Conservation (phyloP, 441 rosid genomes). For the Adansonia grandidieri region DNA sequence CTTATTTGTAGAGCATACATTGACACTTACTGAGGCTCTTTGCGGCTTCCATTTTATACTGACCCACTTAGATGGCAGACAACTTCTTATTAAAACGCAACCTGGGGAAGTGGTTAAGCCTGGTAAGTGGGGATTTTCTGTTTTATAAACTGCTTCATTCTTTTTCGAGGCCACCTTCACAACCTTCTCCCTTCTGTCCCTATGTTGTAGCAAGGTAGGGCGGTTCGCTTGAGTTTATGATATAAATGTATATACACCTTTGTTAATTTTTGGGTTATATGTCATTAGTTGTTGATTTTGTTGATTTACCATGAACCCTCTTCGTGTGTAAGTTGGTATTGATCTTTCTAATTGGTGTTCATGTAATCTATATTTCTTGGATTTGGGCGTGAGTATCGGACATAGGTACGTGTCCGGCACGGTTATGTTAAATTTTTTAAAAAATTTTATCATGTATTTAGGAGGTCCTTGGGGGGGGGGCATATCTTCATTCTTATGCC, state of each 20-base stretch:
- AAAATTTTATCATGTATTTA: too few relatives aligned
- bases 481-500: too few relatives aligned
- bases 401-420: too few relatives aligned
- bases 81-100: slow-evolving; percentile 59
- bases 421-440: too few relatives aligned
- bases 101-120: slow-evolving; percentile 92
- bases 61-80: slow-evolving; percentile 54
- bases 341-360: not conserved
- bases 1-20: slow-evolving; percentile 74
- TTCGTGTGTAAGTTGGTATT: not conserved
- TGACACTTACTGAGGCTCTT: slow-evolving; percentile 82
- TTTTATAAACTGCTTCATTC: not conserved
- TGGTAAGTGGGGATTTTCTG: slow-evolving; percentile 43
- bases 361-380: not conserved
- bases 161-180: not conserved
- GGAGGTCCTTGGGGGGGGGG: too few relatives aligned
- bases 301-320: not conserved
- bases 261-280: not conserved
- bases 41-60: slow-evolving; percentile 82
- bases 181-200: too few relatives aligned
- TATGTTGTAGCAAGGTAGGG: too few relatives aligned
- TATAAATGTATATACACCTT: not conserved
- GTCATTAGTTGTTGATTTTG: not conserved
- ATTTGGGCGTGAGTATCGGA: too few relatives aligned
- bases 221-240: too few relatives aligned